Base-by-base conservation (phyloP, 2,329 filamentous ascomycete species). In the Macrophomina phaseolina region DNA sequence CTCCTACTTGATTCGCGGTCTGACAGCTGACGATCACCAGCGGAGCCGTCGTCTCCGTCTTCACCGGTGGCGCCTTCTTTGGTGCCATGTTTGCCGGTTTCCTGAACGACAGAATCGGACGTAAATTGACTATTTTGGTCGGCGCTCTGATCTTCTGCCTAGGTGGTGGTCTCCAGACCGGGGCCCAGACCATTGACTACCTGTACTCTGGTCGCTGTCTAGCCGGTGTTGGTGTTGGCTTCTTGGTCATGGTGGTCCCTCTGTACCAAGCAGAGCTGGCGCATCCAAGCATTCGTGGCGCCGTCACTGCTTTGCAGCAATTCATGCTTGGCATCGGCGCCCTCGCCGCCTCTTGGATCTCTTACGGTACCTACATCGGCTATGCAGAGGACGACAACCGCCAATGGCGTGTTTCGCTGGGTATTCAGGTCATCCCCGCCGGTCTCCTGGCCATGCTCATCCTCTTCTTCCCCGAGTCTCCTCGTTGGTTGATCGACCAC, bases 251-350 rank as follows among this genome's bases (percentile, higher is more conserved):
- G 87, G 87, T 89, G 68, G 81, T 90, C 45, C 88, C 91, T 2
- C 78, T 94, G 0, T 94, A 93, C 75, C 91, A 94, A 75, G 91
- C 90, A 28, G 92, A 95, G 73, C 84, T 94, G 30, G 89, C 90
- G 3, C 92, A 94, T 75, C 92, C 92, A 1, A 86, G 85, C 67
- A 94, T 94, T 72, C 87, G 92, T 76, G 92, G 91, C 12, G 83
- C 89, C 69, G 85, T 95, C 38, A 93, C 91, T 0, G 86, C 88
- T 36, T 81, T 94, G 3, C 91, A 94, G 76, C 91, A 94, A 72
- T 93, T 94, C 74, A 94, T 94, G 91, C 77, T 94, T 62, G 91
- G 91, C 1, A 86, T 94, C 34, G 92, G 92, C 66, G 82, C 90
- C 16, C 84, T 95, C 1, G 80, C 89, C 16, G 91, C 92, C 0